These are phyloP conservation scores for Parmales sp. DNA, from an alignment of 108 stramenopile species.

Conservation along the genomic window DNA sequence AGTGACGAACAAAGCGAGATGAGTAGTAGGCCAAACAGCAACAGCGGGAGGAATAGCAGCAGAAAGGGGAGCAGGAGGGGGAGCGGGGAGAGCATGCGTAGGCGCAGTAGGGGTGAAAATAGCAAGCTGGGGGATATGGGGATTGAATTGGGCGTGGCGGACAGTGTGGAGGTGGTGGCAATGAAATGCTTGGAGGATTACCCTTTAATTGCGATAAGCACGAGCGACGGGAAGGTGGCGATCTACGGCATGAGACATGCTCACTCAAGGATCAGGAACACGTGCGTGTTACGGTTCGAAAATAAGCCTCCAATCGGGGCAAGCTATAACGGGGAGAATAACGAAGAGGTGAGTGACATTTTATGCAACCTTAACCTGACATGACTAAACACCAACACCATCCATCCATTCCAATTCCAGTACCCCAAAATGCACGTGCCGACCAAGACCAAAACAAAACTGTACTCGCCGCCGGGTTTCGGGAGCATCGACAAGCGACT, in stretches of 20 bases:
- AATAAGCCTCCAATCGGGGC: neutral
- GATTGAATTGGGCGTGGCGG: neutral
- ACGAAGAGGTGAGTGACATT: no score
- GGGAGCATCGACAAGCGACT: no score
- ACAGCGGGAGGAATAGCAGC: no score
- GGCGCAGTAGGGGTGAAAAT: neutral
- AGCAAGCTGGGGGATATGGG: neutral
- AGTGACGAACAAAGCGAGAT: neutral
- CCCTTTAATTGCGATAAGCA: neutral
- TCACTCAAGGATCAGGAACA: conserved; percentile 2
- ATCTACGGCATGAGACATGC: neutral
- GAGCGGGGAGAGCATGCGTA: neutral
- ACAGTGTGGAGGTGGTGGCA: neutral
- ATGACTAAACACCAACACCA: no score
- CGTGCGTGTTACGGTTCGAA: neutral
- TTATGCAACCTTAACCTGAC: no score
- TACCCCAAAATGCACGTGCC: neutral
- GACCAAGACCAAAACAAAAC: no score
- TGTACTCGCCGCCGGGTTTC: no score
- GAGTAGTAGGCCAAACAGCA: no score
- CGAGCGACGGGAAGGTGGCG: neutral
- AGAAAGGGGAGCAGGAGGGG: neutral
- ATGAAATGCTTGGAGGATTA: neutral
- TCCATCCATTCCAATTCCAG: no score
- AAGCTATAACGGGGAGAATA: conserved; percentile 5